Base-by-base conservation (phyloP, 257 asterid species). In the Verbena officinalis region DNA sequence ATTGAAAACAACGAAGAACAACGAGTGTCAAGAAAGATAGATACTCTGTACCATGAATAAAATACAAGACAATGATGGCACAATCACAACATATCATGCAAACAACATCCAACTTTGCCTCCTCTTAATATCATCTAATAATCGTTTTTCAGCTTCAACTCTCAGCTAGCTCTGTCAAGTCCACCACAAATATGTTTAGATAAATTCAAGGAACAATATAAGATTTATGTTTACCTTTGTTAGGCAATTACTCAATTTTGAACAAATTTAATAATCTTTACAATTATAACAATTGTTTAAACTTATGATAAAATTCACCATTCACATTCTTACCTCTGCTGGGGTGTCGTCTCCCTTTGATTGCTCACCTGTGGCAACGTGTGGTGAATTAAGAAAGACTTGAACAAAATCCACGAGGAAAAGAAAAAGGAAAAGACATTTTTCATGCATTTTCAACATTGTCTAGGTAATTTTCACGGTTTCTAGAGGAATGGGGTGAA, bases 301-400 rank as follows among this genome's bases (percentile, higher is more conserved):
- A 59, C 1, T 36, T 36, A 1, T 4, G 1, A 36, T 3, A 7
- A 36, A 36, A 36, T 1, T 36, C 10, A 3, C 7, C 4, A 30
- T 30, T 27, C 51, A 34, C 55, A 38, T 39, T 64, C 69, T 60
- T 72, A 79, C 83, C 90, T 81, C 87, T 6, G 61, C 81, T 21
- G 73, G 82, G 68, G 53, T 43, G 38, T 78, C 86, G 4, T 81
- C 85, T 10, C 71, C 77, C 75, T 81, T 81, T 36, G 87, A 78
- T 30, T 76, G 85, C 63, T 81, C 87, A 60, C 90, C 90, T 84
- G 83, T 67, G 40, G 50, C 65, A 75, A 49, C 23, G 63, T 31
- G 48, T 10, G 42, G 40, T 31, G 17, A 15, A 30, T 9, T 38
- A 56, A 48, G 42, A 64, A 11, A 10, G 16, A 46, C 64, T 36